Evolutionary conservation across 768 basidiomycete species (phyloP).

Genomic region (Russula sp.): DNA sequence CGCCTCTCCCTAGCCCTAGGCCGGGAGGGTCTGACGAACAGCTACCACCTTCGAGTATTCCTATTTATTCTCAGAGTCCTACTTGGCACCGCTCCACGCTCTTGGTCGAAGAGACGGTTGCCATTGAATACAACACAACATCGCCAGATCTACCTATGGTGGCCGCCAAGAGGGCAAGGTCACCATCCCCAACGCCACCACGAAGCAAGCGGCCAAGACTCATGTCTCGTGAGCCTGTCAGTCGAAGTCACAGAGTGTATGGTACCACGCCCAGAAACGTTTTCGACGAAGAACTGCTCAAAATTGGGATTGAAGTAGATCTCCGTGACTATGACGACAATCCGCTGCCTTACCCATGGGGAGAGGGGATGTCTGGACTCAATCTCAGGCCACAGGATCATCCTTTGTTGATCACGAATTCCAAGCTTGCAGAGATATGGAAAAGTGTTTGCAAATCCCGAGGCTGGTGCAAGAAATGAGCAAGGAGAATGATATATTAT

Average conservation of each 20-base stretch:
- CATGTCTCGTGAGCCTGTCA: neutral
- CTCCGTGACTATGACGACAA: slow-evolving; percentile 9
- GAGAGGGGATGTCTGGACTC: neutral
- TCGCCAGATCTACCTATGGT: neutral
- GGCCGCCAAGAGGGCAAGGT: slow-evolving; percentile 5
- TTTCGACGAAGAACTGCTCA: slow-evolving; percentile 10
- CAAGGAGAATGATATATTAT: neutral
- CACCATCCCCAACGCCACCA: neutral
- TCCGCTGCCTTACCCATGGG: slow-evolving; percentile 9
- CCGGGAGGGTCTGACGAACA: neutral
- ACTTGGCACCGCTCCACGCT: neutral
- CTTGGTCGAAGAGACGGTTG: slow-evolving; percentile 1
- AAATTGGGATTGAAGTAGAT: slow-evolving; percentile 6
- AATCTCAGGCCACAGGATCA: neutral
- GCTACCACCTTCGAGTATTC: slow-evolving; percentile 15
- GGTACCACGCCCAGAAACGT: neutral
- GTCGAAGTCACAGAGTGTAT: neutral
- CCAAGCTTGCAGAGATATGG: slow-evolving; percentile 17
- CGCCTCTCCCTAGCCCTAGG: neutral
- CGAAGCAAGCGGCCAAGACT: slow-evolving; percentile 5
- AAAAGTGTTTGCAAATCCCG: slow-evolving; percentile 9
- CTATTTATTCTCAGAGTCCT: slow-evolving; percentile 10
- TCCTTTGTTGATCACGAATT: slow-evolving; percentile 8
- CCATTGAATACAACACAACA: neutral
- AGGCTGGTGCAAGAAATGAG: slow-evolving; percentile 8